phyloP scores from a whole-genome alignment of 106 monocot species.

The Amphibolis antarctica region DNA sequence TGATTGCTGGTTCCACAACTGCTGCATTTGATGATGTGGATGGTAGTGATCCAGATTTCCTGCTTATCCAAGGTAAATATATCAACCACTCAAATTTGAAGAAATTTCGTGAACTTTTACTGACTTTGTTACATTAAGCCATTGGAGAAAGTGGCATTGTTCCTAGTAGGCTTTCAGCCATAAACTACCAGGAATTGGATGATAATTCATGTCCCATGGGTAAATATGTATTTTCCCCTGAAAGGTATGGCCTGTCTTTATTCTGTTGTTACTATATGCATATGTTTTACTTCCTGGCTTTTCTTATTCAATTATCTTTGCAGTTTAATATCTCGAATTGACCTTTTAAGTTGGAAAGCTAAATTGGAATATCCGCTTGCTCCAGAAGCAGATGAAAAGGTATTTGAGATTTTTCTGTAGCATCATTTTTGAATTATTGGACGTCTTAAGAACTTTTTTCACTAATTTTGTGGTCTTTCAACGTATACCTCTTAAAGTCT shows the following conservation, averaged over 20 bases:
- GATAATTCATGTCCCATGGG: slow-evolving; percentile 3
- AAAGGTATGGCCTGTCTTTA: slow-evolving; percentile 27
- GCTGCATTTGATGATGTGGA: slow-evolving; percentile 81
- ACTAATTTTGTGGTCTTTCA: background rate
- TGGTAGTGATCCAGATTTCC: slow-evolving; percentile 66
- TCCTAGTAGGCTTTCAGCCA: slow-evolving; percentile 44
- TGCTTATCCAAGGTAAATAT: slow-evolving; percentile 68
- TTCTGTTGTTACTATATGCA: background rate
- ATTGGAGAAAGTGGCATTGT: slow-evolving; percentile 81
- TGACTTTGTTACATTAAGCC: slow-evolving; percentile 32
- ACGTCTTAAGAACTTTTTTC: background rate
- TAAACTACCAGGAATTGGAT: slow-evolving; percentile 8
- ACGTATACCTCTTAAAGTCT: slow-evolving; percentile 27
- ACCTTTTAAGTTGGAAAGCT: slow-evolving; percentile 73
- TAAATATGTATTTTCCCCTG: slow-evolving; percentile 44
- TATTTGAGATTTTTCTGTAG: slow-evolving; percentile 21
- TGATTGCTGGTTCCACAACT: slow-evolving; percentile 20
- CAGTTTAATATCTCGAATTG: slow-evolving; percentile 71
- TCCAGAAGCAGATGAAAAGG: slow-evolving; percentile 45
- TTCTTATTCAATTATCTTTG: slow-evolving; percentile 5
- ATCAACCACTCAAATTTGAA: too few relatives aligned
- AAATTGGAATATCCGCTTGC: slow-evolving; percentile 52
- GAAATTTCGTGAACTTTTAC: background rate
- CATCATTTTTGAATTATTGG: background rate
- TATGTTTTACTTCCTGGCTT: background rate